Evolutionary conservation across 352 stramenopile genomes (phyloP).

Genomic region (Phytophthora brassicae): DNA sequence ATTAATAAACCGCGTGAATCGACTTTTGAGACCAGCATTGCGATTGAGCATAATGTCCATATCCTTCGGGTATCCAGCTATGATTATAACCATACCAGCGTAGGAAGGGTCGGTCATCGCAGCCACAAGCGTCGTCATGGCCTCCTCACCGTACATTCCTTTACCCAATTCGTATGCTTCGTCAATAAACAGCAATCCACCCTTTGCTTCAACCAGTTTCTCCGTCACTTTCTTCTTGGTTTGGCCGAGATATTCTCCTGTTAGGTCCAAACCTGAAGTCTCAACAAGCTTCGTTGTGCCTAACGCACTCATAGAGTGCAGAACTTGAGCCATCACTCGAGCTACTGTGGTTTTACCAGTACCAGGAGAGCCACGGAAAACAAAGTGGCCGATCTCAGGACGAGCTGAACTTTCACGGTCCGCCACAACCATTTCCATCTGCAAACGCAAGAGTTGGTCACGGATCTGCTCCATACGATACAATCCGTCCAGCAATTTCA

Average conservation of each 20-base stretch:
- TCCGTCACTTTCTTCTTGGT: conserved; percentile 88
- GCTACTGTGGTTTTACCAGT: conserved; percentile 92
- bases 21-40: conserved; percentile 92
- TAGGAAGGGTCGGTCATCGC: conserved; percentile 88
- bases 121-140: conserved; percentile 89
- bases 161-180: conserved; percentile 92
- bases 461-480: conserved; percentile 70
- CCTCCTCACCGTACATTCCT: conserved; percentile 80
- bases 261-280: conserved; percentile 83
- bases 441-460: conserved; percentile 48
- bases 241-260: conserved; percentile 88
- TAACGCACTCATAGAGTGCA: conserved; percentile 92
- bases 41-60: conserved; percentile 89
- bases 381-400: conserved; percentile 79
- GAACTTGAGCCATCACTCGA: conserved; percentile 91
- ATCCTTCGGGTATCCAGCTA: conserved; percentile 89
- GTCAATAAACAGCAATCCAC: conserved; percentile 93
- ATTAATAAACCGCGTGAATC: conserved; percentile 89
- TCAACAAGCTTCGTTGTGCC: conserved; percentile 92
- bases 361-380: conserved; percentile 88
- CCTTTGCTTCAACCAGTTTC: conserved; percentile 87
- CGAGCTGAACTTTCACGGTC: conserved; percentile 57
- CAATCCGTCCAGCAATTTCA: conserved; percentile 53
- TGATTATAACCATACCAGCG: conserved; percentile 87
- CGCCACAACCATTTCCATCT: conserved; percentile 61